Evolutionary conservation across 1,284 basidiomycete species (phyloP).

Genomic region (Tylopilus microsporus): DNA sequence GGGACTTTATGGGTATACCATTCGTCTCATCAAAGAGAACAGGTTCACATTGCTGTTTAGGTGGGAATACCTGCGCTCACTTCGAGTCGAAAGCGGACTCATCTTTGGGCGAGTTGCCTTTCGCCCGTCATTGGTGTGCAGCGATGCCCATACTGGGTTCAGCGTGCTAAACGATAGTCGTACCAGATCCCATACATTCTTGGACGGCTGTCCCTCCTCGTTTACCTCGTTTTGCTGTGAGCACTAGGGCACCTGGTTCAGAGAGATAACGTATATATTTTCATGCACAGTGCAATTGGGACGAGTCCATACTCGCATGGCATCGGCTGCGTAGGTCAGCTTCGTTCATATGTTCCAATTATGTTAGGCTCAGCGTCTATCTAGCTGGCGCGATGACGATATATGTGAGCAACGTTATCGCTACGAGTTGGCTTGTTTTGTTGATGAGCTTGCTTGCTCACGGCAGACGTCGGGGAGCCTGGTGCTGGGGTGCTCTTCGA

Average conservation of each 20-base stretch:
- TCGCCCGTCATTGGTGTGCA: conserved; percentile 18
- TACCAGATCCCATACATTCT: conserved; percentile 21
- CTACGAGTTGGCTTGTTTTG: neutral
- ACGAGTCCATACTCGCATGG: neutral
- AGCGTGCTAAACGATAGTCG: neutral
- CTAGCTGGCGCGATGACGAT: conserved; percentile 1
- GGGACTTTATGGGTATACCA: too few relatives aligned
- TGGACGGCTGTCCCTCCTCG: conserved; percentile 14
- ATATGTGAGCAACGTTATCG: conserved; percentile 1
- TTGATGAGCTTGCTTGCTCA: neutral
- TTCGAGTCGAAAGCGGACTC: conserved; percentile 16
- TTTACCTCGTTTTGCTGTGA: conserved; percentile 14
- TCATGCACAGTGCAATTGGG: conserved; percentile 2
- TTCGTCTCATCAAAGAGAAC: too few relatives aligned
- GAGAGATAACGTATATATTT: neutral
- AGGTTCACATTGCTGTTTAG: conserved; percentile 5
- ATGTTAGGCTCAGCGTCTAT: neutral
- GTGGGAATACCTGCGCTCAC: conserved; percentile 22
- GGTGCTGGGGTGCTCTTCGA: conserved; percentile 21
- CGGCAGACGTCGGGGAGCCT: conserved; percentile 5
- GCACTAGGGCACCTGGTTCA: neutral
- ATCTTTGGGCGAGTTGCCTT: conserved; percentile 17
- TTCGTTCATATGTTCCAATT: neutral
- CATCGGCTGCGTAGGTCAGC: conserved; percentile 14
- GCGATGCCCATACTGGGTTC: neutral